Evolutionary conservation across 352 stramenopile genomes (phyloP).

Genomic region (Globisporangium recalcitrans): DNA sequence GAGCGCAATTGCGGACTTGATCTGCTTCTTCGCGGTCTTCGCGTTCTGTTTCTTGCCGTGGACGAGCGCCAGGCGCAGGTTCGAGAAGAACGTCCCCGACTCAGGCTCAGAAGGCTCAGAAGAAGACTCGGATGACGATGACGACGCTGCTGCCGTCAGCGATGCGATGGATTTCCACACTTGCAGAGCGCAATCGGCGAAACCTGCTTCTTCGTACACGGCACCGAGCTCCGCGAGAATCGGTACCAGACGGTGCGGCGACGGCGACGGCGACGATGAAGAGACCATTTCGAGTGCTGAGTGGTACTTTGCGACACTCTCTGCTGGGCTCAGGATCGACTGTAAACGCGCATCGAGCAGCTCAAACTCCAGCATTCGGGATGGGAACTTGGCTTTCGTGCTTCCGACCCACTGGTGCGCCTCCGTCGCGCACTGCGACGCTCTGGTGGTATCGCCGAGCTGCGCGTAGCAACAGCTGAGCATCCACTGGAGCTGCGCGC

Average conservation of each 20-base stretch:
- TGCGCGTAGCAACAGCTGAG: slow-evolving; percentile 21
- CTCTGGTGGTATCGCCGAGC: slow-evolving; percentile 16
- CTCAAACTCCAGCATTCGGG: slow-evolving; percentile 6
- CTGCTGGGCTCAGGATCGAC: slow-evolving; percentile 17
- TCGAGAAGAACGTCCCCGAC: slow-evolving; percentile 36
- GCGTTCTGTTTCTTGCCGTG: slow-evolving; percentile 57
- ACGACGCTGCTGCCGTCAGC: not conserved
- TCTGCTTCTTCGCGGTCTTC: slow-evolving; percentile 64
- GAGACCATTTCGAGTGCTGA: slow-evolving; percentile 13
- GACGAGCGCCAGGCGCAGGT: slow-evolving; percentile 57
- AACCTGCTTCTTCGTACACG: slow-evolving; percentile 42
- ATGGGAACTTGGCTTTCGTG: slow-evolving; percentile 12
- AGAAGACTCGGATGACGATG: not conserved
- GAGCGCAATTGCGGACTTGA: slow-evolving; percentile 38
- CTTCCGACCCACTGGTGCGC: slow-evolving; percentile 25
- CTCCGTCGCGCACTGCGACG: slow-evolving; percentile 8
- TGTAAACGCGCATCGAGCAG: slow-evolving; percentile 51
- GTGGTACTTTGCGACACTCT: slow-evolving; percentile 33
- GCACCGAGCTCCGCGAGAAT: slow-evolving; percentile 59
- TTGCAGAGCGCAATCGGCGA: slow-evolving; percentile 47
- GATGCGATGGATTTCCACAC: slow-evolving; percentile 53
- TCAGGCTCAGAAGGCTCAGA: slow-evolving; percentile 15
- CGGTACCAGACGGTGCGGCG: slow-evolving; percentile 22
- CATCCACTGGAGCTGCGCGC: slow-evolving; percentile 43
- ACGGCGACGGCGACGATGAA: slow-evolving; percentile 5